A percentile compares a stretch with the other conserved stretches of the same genome.
Evolutionary conservation across 306 rosid species (phyloP).

Genomic region (Gastrolobium bilobum): DNA sequence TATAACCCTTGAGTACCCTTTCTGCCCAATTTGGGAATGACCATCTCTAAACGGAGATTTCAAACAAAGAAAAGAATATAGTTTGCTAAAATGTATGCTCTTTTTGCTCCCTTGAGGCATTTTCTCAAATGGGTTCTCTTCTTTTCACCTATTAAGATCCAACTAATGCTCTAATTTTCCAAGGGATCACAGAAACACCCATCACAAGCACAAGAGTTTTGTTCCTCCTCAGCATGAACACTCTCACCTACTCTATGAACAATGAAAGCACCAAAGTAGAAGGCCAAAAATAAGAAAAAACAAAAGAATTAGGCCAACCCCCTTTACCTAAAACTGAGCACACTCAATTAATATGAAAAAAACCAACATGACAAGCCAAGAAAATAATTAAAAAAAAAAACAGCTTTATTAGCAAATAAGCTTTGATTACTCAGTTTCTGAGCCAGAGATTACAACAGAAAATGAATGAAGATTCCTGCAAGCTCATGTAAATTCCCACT

Average conservation of each 20-base stretch:
- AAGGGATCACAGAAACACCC: constrained; percentile 45
- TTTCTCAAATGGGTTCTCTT: constrained; percentile 45
- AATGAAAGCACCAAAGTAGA: constrained; percentile 37
- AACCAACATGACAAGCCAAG: constrained; percentile 33
- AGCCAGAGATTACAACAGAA: not conserved
- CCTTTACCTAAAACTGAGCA: constrained; percentile 54
- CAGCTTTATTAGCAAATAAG: constrained; percentile 45
- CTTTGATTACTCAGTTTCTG: constrained; percentile 42
- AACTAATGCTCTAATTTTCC: constrained; percentile 40
- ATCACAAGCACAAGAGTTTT: constrained; percentile 46
- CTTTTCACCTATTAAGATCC: constrained; percentile 41
- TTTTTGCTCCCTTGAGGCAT: constrained; percentile 66
- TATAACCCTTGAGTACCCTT: constrained; percentile 78
- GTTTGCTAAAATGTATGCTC: constrained; percentile 73
- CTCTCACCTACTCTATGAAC: constrained; percentile 27
- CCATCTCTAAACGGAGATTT: constrained; percentile 52
- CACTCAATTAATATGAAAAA: constrained; percentile 43
- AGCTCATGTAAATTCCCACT: constrained; percentile 20
- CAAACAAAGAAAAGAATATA: constrained; percentile 74
- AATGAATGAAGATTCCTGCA: constrained; percentile 33
- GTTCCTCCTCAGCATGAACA: not conserved
- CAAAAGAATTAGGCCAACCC: constrained; percentile 47
- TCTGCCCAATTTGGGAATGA: constrained; percentile 75
- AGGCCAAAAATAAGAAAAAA: not conserved
- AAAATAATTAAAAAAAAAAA: not conserved